A percentile compares a stretch with the other conserved stretches of the same genome.
These are phyloP conservation scores for Stephanocyclus meneghinianus DNA, from an alignment of 352 stramenopile species.

Conservation along the genomic window DNA sequence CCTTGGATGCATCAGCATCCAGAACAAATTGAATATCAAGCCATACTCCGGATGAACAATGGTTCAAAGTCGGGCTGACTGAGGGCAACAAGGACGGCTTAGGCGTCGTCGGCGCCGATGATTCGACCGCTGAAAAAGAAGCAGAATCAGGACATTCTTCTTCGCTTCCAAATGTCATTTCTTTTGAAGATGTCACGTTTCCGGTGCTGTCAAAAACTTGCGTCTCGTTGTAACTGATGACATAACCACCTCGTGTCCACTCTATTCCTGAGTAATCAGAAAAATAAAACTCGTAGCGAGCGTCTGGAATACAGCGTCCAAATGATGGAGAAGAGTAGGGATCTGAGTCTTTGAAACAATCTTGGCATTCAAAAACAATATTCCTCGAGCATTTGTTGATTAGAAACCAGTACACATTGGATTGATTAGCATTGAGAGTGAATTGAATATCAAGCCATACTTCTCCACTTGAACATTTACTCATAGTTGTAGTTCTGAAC, in stretches of 20 bases:
- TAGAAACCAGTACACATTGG: conserved; percentile 11
- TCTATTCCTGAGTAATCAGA: conserved; percentile 7
- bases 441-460: neutral
- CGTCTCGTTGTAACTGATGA: neutral
- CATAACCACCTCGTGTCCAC: conserved; percentile 11
- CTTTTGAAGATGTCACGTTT: conserved; percentile 5
- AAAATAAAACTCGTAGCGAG: conserved; percentile 5
- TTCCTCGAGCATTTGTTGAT: neutral
- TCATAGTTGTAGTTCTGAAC: neutral
- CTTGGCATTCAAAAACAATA: conserved; percentile 6
- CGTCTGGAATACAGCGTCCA: neutral
- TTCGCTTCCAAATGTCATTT: conserved; percentile 2
- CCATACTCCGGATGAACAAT: neutral
- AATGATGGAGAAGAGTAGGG: conserved; percentile 4
- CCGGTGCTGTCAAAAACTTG: conserved; percentile 6
- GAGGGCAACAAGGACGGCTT: neutral
- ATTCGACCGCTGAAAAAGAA: neutral
- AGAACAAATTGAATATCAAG: conserved; percentile 1
- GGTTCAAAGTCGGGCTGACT: neutral
- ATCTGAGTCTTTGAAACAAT: neutral
- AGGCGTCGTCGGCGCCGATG: neutral
- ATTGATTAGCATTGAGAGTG: neutral
- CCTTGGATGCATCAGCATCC: neutral
- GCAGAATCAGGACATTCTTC: neutral
- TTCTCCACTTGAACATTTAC: neutral